Conservation (phyloP, 2,329 filamentous ascomycete species). For the Akanthomyces dipterigenus region DNA sequence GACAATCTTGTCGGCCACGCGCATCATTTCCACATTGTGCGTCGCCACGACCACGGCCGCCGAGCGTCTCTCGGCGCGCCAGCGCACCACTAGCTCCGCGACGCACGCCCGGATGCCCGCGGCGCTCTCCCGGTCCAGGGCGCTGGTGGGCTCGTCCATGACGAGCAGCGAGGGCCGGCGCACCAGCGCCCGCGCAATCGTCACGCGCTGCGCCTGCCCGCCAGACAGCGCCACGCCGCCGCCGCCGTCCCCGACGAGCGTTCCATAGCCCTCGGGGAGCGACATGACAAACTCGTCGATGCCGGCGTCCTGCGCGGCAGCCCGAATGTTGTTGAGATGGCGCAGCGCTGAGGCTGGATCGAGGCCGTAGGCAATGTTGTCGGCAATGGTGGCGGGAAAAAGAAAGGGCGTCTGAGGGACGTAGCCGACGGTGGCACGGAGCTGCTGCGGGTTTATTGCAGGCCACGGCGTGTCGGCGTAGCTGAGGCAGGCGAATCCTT, state of each 20-base stretch:
- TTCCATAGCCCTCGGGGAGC: slow-evolving; percentile 55
- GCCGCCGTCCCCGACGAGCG: slow-evolving; percentile 65
- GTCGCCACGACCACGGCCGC: slow-evolving; percentile 77
- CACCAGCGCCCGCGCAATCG: slow-evolving; percentile 72
- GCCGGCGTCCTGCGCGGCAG: slow-evolving; percentile 51
- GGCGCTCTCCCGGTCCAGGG: slow-evolving; percentile 65
- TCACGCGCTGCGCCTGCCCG: slow-evolving; percentile 75
- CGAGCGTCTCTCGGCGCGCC: slow-evolving; percentile 20
- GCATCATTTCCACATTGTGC: slow-evolving; percentile 82
- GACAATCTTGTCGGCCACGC: slow-evolving; percentile 64
- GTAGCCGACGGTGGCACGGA: slow-evolving; percentile 58
- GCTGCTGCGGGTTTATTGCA: slow-evolving; percentile 50
- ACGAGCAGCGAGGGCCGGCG: slow-evolving; percentile 66
- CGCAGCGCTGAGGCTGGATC: slow-evolving; percentile 44
- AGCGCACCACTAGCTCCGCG: slow-evolving; percentile 37
- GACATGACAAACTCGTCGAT: slow-evolving; percentile 72
- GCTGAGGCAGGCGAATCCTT: slow-evolving; percentile 41
- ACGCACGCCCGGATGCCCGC: slow-evolving; percentile 59
- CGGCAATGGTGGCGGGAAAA: slow-evolving; percentile 69
- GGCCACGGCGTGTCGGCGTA: slow-evolving; percentile 53
- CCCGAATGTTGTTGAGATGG: slow-evolving; percentile 36
- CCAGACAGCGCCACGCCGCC: slow-evolving; percentile 53
- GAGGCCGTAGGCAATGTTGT: slow-evolving; percentile 80
- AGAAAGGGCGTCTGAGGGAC: slow-evolving; percentile 67
- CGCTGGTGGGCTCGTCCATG: slow-evolving; percentile 81